These are phyloP conservation scores for Linnemannia hyalina DNA, from an alignment of 192 early-diverging fungal genomes.

Conservation along the genomic window DNA sequence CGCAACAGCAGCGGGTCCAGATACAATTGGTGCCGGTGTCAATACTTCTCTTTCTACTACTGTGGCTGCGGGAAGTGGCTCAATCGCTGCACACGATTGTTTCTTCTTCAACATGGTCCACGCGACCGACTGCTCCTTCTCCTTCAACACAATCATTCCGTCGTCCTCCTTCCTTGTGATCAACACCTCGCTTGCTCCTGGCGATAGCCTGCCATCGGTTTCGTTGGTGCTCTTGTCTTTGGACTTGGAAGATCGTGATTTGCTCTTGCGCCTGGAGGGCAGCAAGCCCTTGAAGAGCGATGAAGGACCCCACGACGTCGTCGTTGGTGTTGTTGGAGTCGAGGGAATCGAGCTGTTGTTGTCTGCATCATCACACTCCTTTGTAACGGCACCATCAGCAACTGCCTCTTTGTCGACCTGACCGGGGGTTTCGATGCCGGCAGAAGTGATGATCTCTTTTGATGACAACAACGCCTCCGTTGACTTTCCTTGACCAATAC, in stretches of 20 bases:
- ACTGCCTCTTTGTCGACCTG: not conserved
- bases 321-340: not conserved
- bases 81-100: not conserved
- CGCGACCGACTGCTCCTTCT: not conserved
- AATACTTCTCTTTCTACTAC: not conserved
- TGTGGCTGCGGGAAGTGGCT: not conserved
- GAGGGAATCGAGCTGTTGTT: too few species aligned
- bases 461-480: not conserved
- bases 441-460: not conserved
- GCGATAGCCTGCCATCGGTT: not conserved
- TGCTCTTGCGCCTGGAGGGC: not conserved
- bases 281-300: not conserved
- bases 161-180: not conserved
- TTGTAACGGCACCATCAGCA: not conserved
- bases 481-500: not conserved
- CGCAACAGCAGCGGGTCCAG: not conserved
- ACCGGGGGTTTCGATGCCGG: not conserved
- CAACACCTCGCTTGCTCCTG: not conserved
- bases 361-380: not conserved
- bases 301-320: not conserved
- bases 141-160: not conserved
- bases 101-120: constrained; percentile 2
- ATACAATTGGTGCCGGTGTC: not conserved
- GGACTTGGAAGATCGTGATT: not conserved
- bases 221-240: not conserved